These are phyloP conservation scores for Hansenula sp. DNA, from an alignment of 1,139 yeast genomes.

Conservation along the genomic window DNA sequence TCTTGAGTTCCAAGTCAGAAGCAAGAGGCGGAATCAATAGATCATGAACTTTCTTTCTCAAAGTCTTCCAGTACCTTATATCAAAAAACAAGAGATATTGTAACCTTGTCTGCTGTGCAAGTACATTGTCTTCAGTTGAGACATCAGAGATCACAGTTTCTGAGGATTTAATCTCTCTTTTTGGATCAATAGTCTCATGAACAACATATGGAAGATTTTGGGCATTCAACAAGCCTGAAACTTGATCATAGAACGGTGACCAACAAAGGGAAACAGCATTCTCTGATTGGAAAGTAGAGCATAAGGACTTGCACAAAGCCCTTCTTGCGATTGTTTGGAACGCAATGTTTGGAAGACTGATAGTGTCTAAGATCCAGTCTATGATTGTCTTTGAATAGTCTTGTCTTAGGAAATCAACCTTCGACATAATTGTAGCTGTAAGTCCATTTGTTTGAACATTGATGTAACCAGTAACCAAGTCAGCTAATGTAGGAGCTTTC, in stretches of 20 bases:
- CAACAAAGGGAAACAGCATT: conserved; percentile 19
- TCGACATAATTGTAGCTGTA: conserved; percentile 50
- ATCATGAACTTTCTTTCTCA: conserved; percentile 44
- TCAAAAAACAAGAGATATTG: conserved; percentile 55
- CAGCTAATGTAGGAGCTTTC: conserved; percentile 14
- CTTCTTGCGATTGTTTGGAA: conserved; percentile 32
- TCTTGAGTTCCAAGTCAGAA: conserved; percentile 42
- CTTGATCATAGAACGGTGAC: conserved; percentile 20
- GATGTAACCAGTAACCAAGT: conserved; percentile 28
- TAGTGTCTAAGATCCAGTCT: conserved; percentile 46
- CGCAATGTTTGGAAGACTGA: conserved; percentile 29
- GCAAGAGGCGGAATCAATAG: conserved; percentile 52
- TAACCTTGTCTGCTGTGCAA: conserved; percentile 36
- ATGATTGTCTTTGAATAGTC: conserved; percentile 39
- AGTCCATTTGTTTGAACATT: conserved; percentile 46
- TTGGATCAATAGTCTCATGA: conserved; percentile 28
- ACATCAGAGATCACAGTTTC: conserved; percentile 4
- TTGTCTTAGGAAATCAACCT: conserved; percentile 46
- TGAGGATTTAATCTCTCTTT: conserved; percentile 21
- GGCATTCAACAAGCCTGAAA: conserved; percentile 25
- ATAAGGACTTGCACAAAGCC: conserved; percentile 25
- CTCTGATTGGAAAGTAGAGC: conserved; percentile 10
- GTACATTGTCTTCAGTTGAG: conserved; percentile 28
- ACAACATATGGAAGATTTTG: conserved; percentile 1
- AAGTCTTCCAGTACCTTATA: conserved; percentile 46